Base-by-base conservation (phyloP, 2,329 filamentous ascomycete species). In the Plenodomus lindquistii region DNA sequence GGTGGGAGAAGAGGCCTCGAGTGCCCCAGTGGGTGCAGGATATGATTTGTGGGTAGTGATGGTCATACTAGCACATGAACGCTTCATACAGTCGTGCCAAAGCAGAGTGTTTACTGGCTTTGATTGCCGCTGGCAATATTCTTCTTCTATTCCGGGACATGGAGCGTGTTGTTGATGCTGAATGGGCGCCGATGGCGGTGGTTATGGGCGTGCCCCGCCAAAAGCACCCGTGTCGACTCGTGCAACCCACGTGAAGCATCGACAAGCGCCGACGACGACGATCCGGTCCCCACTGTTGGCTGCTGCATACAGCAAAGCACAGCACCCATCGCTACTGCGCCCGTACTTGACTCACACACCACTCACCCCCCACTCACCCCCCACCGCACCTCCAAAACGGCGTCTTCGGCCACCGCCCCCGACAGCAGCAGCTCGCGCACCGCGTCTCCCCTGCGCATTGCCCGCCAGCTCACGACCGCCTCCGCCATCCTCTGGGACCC, bases 11-110 rank as follows among this genome's bases (percentile, higher is more conserved):
- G 52, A 77, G 76, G 48, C 85, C 86, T 6, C 69, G 58, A 22
- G 69, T 88, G 42, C 86, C 86, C 3, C 72, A 57, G 17, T 89
- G 86, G 86, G 68, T 88, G 58, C 70, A 69, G 65, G 73, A 72
- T 27, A 79, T 82, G 71, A 81, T 85, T 18, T 60, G 54, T 9
- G 63, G 59, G 11, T 43, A 55, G 16, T 64, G 62, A 57, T 24
- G 22, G 22, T 11, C 22, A 24, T 24, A 11, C 22, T 6, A 24
- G 22, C 11, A 24, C 11, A 11, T 24, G 22, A 24, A 2, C 17
- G 17, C n/a, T 2, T 17, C 17, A 11, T 38, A 21, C 9, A 6
- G n/a, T 16, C 19, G 34, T 8, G n/a, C 9, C 34, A 7, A 18
- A 3, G 34, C 13, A 36, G 34, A 18, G 16, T n/a, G 6, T 3